Percentiles rank a stretch among this genome's conserved stretches.
Conservation (phyloP, 495 filamentous ascomycete species). For the Halenospora varia region DNA sequence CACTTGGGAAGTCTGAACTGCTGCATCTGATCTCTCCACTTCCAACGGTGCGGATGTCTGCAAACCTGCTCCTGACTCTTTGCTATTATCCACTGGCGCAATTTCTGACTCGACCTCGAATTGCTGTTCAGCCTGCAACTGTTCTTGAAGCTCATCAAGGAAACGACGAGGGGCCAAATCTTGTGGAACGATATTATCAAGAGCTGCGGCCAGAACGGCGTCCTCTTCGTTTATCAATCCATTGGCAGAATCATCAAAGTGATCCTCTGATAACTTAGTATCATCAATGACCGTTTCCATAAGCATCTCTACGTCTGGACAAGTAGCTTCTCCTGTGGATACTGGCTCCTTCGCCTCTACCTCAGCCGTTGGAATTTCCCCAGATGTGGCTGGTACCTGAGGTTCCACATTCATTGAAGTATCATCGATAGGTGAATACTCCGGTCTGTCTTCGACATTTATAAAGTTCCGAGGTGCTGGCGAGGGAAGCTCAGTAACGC, state of each 20-base stretch:
- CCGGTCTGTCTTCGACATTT: not conserved
- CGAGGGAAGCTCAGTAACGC: not conserved
- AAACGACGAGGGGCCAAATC: too few species aligned
- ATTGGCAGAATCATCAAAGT: too few species aligned
- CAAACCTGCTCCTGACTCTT: not conserved
- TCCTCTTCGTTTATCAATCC: too few species aligned
- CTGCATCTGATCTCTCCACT: not conserved
- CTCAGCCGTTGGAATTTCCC: not conserved
- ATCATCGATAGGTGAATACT: not conserved
- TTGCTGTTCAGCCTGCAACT: not conserved
- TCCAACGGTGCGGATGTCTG: too few species aligned
- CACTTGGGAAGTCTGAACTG: not conserved
- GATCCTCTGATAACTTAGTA: too few species aligned
- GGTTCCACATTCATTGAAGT: constrained; percentile 3
- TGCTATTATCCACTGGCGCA: not conserved
- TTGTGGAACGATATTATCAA: too few species aligned
- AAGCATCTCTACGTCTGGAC: constrained; percentile 13
- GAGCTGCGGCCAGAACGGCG: too few species aligned
- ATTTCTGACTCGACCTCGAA: not conserved
- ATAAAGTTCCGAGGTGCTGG: not conserved
- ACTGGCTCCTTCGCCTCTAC: constrained; percentile 1
- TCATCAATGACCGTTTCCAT: constrained; percentile 7
- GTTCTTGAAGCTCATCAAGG: constrained; percentile 1
- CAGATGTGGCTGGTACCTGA: not conserved
- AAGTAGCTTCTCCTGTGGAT: not conserved